Conservation (phyloP, 495 filamentous ascomycete species). For the Sabuloglossum arenarium region DNA sequence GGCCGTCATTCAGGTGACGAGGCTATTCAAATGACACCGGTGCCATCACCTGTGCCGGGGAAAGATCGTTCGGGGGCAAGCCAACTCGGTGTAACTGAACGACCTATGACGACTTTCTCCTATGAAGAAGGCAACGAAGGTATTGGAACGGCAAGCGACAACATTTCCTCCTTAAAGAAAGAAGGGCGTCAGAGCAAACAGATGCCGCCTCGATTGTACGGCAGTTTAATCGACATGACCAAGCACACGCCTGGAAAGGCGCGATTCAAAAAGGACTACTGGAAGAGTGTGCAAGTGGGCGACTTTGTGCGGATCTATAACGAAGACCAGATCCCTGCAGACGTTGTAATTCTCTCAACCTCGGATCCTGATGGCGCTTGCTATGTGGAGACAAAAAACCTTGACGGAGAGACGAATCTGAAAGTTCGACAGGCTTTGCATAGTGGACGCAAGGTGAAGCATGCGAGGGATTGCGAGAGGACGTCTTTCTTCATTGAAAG, state of each 20-base stretch:
- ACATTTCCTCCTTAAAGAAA: not conserved
- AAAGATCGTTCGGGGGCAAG: constrained; percentile 18
- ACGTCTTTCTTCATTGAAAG: constrained; percentile 78
- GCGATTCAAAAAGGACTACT: constrained; percentile 75
- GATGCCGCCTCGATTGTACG: constrained; percentile 23
- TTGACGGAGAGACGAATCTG: constrained; percentile 95
- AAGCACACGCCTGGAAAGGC: constrained; percentile 39
- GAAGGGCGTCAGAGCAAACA: not conserved
- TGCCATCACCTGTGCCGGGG: constrained; percentile 57
- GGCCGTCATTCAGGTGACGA: constrained; percentile 17
- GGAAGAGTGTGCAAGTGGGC: constrained; percentile 91
- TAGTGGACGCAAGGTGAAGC: constrained; percentile 62
- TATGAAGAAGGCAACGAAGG: constrained; percentile 5
- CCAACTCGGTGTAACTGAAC: constrained; percentile 11
- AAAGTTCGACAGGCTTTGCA: constrained; percentile 87
- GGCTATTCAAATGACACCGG: constrained; percentile 85
- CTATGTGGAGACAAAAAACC: constrained; percentile 93
- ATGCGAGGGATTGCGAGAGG: constrained; percentile 79
- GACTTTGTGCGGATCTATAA: constrained; percentile 96
- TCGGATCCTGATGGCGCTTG: constrained; percentile 89
- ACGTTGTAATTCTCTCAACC: constrained; percentile 87
- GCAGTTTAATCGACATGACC: constrained; percentile 41
- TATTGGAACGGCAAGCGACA: not conserved
- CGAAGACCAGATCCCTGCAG: constrained; percentile 86
- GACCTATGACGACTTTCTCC: not conserved